Conservation (phyloP, 495 filamentous ascomycete species). For the Massariosphaeria phaeospora region DNA sequence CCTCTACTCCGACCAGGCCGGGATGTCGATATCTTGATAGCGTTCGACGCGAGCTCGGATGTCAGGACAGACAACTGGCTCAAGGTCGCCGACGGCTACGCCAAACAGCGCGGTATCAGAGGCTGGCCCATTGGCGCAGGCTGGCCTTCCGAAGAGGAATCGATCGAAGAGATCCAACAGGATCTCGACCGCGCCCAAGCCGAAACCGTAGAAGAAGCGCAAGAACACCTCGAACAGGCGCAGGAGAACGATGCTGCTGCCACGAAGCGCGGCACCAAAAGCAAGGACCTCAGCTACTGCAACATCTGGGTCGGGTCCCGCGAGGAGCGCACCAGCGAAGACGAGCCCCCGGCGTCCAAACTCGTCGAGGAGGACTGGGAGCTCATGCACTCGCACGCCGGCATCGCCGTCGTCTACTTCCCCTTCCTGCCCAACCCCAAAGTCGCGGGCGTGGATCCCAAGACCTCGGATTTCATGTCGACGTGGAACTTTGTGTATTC, state of each 20-base stretch:
- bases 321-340: slow-evolving; percentile 56
- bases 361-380: slow-evolving; percentile 61
- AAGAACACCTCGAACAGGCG: slow-evolving; percentile 61
- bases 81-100: slow-evolving; percentile 86
- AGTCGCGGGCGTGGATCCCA: slow-evolving; percentile 73
- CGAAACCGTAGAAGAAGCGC: slow-evolving; percentile 53
- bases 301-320: slow-evolving; percentile 91
- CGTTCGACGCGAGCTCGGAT: slow-evolving; percentile 81
- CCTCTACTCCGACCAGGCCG: slow-evolving; percentile 82
- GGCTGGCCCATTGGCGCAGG: slow-evolving; percentile 90
- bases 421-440: slow-evolving; percentile 78
- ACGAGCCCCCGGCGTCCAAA: slow-evolving; percentile 64
- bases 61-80: slow-evolving; percentile 90
- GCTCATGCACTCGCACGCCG: slow-evolving; percentile 70
- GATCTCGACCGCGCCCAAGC: slow-evolving; percentile 67
- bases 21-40: slow-evolving; percentile 84
- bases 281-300: slow-evolving; percentile 66
- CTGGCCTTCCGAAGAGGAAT: slow-evolving; percentile 65
- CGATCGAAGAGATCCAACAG: slow-evolving; percentile 51
- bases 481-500: slow-evolving; percentile 98
- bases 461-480: slow-evolving; percentile 73
- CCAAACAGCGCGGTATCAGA: slow-evolving; percentile 76
- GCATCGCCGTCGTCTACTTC: slow-evolving; percentile 86
- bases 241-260: slow-evolving; percentile 43
- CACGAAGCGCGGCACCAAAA: slow-evolving; percentile 23